Base-by-base conservation (phyloP, 2,329 filamentous ascomycete genomes). In the Hypoxylon rubiginosum region DNA sequence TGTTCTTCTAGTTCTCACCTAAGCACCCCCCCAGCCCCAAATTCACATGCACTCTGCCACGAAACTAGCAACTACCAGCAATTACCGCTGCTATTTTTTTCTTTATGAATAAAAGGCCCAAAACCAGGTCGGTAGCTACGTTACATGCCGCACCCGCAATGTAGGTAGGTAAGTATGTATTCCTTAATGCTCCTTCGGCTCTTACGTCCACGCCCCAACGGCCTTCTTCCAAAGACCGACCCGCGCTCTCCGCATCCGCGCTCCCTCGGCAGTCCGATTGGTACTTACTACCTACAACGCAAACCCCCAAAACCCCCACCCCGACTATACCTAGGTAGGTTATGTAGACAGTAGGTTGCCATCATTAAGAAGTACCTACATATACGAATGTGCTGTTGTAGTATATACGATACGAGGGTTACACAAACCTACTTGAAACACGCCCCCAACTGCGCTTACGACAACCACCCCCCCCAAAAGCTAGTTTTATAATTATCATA, bases 1-100 rank as follows among this genome's bases (percentile, higher is more conserved):
- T 19, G 41, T 45, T 30, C 46, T 30, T 49, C 21, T 49, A 30
- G 46, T 24, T 51, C 49, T 51, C n/a, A 51, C 26, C 26, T 51
- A 51, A 51, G 49, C 49, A 30, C 49, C 30, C 49, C 21, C 21
- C 21, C 21, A 24, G 4, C 21, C 21, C 21, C 21, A 24, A 24
- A 24, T 24, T 24, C 21, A 24, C 13, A 45, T 13, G 15, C 34
- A 39, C 34, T 39, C 17, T 43, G 17, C 39, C 39, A 43, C 39
- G 9, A 11, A 19, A 11, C 10, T 13, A 17, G 17, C 39, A 43
- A 19, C 17, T 21, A 43, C 19, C 28, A 30, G 28, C 5, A 43
- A 43, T 17, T 3, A 43, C 8, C 34, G 13, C 32, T 39, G 15
- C 15, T 4, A 39, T 13, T 3, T 36, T 4, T 36, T 13, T 13